Conservation (phyloP, 208 protist genomes). For the Crithidia brevicula region DNA sequence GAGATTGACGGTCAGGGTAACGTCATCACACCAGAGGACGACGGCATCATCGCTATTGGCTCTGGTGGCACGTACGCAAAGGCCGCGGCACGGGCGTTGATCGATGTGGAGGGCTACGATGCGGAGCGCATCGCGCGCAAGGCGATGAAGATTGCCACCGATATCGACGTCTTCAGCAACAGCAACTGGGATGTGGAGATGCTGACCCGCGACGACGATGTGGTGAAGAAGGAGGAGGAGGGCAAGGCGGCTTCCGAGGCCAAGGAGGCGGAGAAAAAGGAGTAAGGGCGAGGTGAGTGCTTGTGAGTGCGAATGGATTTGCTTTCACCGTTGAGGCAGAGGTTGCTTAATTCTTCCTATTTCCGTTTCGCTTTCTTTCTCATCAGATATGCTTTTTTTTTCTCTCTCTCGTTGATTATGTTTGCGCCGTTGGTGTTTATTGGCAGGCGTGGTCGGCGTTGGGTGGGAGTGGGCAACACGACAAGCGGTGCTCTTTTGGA, state of each 20-base stretch:
- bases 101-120: constrained; percentile 88
- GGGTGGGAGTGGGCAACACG: too few relatives aligned
- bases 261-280: constrained; percentile 12
- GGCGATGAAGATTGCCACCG: constrained; percentile 95
- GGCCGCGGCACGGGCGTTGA: constrained; percentile 93
- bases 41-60: constrained; percentile 95
- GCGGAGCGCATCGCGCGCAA: constrained; percentile 92
- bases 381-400: too few relatives aligned
- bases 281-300: too few relatives aligned
- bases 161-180: constrained; percentile 97
- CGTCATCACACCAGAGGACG: constrained; percentile 94
- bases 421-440: too few relatives aligned
- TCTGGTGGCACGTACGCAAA: constrained; percentile 94
- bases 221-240: constrained; percentile 34
- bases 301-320: too few relatives aligned
- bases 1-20: constrained; percentile 96
- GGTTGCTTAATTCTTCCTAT: constrained; percentile 24
- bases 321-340: too few relatives aligned
- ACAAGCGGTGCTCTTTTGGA: too few relatives aligned
- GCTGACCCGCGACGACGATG: constrained; percentile 48
- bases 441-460: too few relatives aligned
- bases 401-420: too few relatives aligned
- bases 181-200: constrained; percentile 94
- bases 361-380: too few relatives aligned
- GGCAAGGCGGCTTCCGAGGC: constrained; percentile 17